A percentile compares a stretch with the other conserved stretches of the same genome.
These are phyloP conservation scores for Phytopythium oedochilum DNA, from an alignment of 352 stramenopile species.

Conservation along the genomic window DNA sequence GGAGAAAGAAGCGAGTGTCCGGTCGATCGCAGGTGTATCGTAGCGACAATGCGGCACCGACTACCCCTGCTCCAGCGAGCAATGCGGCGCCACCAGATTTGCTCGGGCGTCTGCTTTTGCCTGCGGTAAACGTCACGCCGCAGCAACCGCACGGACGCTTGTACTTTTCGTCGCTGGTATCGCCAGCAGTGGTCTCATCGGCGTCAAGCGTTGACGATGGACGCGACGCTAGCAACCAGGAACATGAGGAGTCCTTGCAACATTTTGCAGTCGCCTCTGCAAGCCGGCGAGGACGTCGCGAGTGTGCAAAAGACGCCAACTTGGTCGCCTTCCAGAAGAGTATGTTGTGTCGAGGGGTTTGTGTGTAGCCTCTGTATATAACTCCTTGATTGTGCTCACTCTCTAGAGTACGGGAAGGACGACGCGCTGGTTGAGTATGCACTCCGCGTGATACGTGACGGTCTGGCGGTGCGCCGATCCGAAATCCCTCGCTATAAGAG, in stretches of 20 bases:
- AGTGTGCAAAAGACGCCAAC: background rate
- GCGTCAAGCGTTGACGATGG: background rate
- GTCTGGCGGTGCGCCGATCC: constrained; percentile 15
- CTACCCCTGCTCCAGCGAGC: background rate
- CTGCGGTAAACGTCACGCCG: background rate
- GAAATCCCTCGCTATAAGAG: constrained; percentile 35
- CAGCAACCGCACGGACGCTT: background rate
- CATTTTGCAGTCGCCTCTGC: background rate
- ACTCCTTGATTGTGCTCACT: background rate
- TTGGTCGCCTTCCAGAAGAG: background rate
- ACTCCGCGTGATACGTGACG: constrained; percentile 32
- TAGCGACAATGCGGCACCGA: background rate
- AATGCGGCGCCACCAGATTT: background rate
- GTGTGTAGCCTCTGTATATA: background rate
- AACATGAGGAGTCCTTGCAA: background rate
- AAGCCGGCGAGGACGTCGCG: background rate
- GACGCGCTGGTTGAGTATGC: constrained; percentile 42
- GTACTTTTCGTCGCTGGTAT: background rate
- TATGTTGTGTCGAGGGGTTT: too few relatives aligned
- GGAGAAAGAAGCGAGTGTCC: background rate
- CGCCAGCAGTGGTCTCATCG: background rate
- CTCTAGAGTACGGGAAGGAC: constrained; percentile 36
- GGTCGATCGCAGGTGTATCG: background rate
- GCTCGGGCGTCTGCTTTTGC: background rate
- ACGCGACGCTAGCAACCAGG: background rate